A percentile compares a stretch with the other conserved stretches of the same genome.
Conservation (phyloP, 176 grass and related monocot genomes). For the Oryza australiensis region DNA sequence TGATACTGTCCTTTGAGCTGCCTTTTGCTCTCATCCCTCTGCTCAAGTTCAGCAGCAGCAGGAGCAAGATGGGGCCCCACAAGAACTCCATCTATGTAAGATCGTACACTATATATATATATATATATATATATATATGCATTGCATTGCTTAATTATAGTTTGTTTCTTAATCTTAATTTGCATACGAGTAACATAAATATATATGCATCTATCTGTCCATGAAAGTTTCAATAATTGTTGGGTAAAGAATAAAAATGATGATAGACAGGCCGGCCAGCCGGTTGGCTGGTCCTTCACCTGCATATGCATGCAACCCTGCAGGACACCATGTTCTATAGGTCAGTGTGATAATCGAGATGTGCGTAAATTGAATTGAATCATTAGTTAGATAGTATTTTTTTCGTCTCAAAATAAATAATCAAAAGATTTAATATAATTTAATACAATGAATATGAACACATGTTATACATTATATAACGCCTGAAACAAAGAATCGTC, state of each 20-base stretch:
- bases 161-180: background rate
- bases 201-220: background rate
- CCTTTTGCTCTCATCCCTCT: slow-evolving; percentile 82
- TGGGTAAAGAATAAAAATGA: background rate
- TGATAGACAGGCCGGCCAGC: background rate
- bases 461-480: too few species aligned
- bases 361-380: background rate
- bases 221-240: background rate
- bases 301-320: background rate
- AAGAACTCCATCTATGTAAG: slow-evolving; percentile 85
- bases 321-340: background rate
- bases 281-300: background rate
- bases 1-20: slow-evolving; percentile 83
- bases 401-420: too few species aligned
- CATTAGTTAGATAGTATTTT: too few species aligned
- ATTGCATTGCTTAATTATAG: background rate
- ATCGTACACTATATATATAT: background rate
- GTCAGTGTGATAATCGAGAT: background rate
- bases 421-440: too few species aligned
- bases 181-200: background rate
- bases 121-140: too few species aligned
- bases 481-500: too few species aligned
- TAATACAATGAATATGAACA: too few species aligned
- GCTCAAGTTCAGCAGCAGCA: slow-evolving; percentile 84
- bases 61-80: slow-evolving; percentile 83